Percentiles rank a stretch among this genome's conserved stretches.
phyloP scores from a whole-genome alignment of 495 filamentous ascomycete genomes.

The Letharia columbiana region DNA sequence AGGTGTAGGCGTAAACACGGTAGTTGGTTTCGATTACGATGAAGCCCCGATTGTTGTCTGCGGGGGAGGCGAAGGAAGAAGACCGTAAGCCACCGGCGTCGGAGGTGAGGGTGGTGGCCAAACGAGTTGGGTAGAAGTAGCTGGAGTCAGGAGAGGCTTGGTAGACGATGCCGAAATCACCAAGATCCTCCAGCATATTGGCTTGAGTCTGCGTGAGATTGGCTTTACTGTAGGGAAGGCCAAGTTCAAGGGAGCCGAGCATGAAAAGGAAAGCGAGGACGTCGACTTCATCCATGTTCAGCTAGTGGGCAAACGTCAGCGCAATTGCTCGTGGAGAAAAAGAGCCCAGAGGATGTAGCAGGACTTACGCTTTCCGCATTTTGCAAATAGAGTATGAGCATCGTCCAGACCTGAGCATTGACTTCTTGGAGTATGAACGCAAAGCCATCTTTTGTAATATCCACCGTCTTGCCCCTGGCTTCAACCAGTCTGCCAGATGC shows the following conservation, averaged over 20 bases:
- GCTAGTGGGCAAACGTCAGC: conserved; percentile 29
- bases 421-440: conserved; percentile 89
- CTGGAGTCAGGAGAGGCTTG: conserved; percentile 41
- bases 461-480: conserved; percentile 45
- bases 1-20: conserved; percentile 92
- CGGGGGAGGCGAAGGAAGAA: conserved; percentile 38
- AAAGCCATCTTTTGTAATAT: conserved; percentile 87
- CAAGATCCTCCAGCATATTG: conserved; percentile 76
- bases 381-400: conserved; percentile 87
- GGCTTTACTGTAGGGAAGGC: conserved; percentile 74
- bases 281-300: conserved; percentile 79
- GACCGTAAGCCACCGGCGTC: conserved; percentile 62
- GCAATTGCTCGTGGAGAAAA: not conserved
- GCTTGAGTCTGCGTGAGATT: conserved; percentile 70
- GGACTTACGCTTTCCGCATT: conserved; percentile 54
- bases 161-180: conserved; percentile 89
- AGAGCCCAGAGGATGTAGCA: not conserved
- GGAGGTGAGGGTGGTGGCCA: conserved; percentile 89
- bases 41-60: conserved; percentile 53
- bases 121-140: conserved; percentile 89
- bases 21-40: conserved; percentile 99
- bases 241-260: conserved; percentile 86
- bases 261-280: conserved; percentile 94
- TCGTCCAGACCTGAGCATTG: conserved; percentile 92
- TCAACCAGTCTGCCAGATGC: conserved; percentile 73